These are phyloP conservation scores for Pichia manshurica DNA, from an alignment of 805 yeast genomes.

Conservation along the genomic window DNA sequence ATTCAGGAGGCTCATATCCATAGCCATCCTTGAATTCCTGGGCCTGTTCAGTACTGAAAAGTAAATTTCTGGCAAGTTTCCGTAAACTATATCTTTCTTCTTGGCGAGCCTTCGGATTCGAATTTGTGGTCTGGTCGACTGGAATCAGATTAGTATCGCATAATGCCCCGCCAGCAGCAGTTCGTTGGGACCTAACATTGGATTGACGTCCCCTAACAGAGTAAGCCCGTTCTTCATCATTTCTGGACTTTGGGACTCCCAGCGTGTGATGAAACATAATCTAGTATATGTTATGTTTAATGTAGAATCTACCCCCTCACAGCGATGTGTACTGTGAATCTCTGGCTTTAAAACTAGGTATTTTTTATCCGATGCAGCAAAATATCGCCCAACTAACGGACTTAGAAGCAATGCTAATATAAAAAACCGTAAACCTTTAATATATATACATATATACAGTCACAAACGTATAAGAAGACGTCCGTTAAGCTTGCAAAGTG, in stretches of 20 bases:
- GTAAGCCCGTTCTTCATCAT: neutral
- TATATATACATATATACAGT: too few relatives aligned
- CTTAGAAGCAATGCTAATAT: too few relatives aligned
- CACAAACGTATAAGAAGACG: too few relatives aligned
- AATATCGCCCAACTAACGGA: too few relatives aligned
- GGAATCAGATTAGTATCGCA: neutral
- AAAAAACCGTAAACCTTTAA: too few relatives aligned
- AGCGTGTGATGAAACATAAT: neutral
- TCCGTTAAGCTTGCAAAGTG: too few relatives aligned
- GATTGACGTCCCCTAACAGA: neutral
- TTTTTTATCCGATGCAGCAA: too few relatives aligned
- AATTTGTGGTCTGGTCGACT: neutral
- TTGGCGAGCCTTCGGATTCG: conserved; percentile 3
- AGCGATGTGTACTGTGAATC: too few relatives aligned
- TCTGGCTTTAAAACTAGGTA: too few relatives aligned
- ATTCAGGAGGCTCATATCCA: neutral
- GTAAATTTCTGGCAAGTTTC: conserved; percentile 23
- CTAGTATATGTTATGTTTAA: too few relatives aligned
- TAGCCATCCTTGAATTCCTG: neutral
- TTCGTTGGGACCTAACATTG: neutral
- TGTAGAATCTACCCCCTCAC: too few relatives aligned
- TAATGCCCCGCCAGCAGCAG: neutral
- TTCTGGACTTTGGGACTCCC: neutral
- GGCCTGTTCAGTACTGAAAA: conserved; percentile 15
- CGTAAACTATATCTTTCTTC: conserved; percentile 24